Evolutionary conservation across 2,329 filamentous ascomycete genomes (phyloP).

Genomic region (Sporothrix phasma): DNA sequence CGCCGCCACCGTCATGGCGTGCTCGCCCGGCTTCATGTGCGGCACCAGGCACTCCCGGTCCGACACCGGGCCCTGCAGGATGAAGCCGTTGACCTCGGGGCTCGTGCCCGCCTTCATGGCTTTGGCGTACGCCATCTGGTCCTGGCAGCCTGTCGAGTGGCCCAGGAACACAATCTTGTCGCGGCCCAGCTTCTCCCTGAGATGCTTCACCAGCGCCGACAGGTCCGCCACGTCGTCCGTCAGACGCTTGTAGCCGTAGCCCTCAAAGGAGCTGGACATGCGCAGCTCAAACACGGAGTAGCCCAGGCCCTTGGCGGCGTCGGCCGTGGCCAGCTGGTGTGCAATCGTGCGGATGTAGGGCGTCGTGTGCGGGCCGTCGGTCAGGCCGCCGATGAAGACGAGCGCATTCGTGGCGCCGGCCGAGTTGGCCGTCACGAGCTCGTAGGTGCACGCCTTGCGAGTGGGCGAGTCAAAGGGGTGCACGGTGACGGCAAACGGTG

Average conservation of each 20-base stretch:
- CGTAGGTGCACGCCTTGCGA: constrained; percentile 21
- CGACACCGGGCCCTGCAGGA: constrained; percentile 71
- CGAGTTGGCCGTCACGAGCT: constrained; percentile 18
- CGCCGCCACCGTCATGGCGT: constrained; percentile 36
- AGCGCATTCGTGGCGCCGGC: constrained; percentile 41
- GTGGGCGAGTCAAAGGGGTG: constrained; percentile 23
- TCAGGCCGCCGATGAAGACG: constrained; percentile 60
- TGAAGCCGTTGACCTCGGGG: constrained; percentile 57
- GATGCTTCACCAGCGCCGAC: constrained; percentile 41
- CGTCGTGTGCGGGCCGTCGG: constrained; percentile 58
- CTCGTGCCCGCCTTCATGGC: constrained; percentile 33
- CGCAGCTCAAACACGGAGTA: constrained; percentile 50
- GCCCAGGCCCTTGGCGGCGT: constrained; percentile 26
- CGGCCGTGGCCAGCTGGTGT: constrained; percentile 29
- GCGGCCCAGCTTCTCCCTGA: constrained; percentile 37
- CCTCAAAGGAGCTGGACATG: constrained; percentile 43
- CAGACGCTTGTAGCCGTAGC: constrained; percentile 42
- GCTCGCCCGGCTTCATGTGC: constrained; percentile 33
- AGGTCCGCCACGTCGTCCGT: constrained; percentile 45
- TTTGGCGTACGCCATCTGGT: constrained; percentile 46
- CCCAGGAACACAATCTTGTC: constrained; percentile 46
- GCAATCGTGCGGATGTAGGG: constrained; percentile 44
- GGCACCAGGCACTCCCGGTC: constrained; percentile 57
- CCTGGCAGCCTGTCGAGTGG: constrained; percentile 52
- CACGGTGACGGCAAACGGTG: constrained; percentile 21